Conservation (phyloP, 176 grass and related monocot species). For the Eleusine coracana region DNA sequence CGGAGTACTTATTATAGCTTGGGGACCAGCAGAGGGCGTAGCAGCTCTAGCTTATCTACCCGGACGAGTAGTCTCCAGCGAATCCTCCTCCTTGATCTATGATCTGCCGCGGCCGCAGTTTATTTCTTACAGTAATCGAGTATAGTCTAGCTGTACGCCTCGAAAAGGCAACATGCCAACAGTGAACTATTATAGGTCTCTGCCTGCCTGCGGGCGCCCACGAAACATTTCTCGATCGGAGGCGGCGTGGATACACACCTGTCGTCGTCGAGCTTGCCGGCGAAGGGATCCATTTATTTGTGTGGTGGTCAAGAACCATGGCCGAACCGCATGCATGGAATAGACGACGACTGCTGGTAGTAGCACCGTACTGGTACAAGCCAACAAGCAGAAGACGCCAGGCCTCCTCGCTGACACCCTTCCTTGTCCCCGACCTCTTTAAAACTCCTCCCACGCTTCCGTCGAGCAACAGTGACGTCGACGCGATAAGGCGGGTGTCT, state of each 20-base stretch:
- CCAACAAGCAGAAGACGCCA: not conserved
- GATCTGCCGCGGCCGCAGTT: not conserved
- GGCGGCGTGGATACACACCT: too few relatives aligned
- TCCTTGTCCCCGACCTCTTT: conserved; percentile 17
- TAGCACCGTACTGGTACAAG: not conserved
- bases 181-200: too few relatives aligned
- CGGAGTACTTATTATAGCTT: not conserved
- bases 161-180: not conserved
- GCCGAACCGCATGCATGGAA: not conserved
- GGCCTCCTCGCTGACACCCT: not conserved
- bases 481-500: conserved; percentile 2
- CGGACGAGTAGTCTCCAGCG: not conserved
- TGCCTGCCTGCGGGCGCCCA: too few relatives aligned
- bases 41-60: too few relatives aligned
- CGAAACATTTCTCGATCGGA: too few relatives aligned
- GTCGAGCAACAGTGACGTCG: not conserved
- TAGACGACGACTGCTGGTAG: too few relatives aligned
- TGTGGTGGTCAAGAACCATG: conserved; percentile 4
- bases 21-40: too few relatives aligned
- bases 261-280: too few relatives aligned
- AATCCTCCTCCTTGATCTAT: not conserved
- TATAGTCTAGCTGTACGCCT: not conserved
- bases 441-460: not conserved
- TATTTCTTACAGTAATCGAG: not conserved
- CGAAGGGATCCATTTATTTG: too few relatives aligned